Base-by-base conservation (phyloP, 345 rosid genomes). In the Eucalyptus pauciflora region DNA sequence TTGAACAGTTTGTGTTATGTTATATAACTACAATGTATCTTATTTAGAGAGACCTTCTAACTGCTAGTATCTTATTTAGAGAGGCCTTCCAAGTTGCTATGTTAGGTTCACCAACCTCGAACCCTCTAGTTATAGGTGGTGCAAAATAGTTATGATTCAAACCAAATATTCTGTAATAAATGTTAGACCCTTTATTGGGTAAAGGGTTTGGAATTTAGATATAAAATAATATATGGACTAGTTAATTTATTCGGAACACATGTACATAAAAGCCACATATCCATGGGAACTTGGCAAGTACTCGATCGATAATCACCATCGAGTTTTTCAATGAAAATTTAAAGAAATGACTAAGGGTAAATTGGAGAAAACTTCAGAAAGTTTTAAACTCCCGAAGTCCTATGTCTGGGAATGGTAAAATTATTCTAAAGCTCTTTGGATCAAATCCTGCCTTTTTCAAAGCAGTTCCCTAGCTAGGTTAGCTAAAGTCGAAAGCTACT, bases 161-260 rank as follows among this genome's bases (percentile, higher is more conserved):
- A 33, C 0, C 0, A 0, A 33, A 18, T 69, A 3, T 69, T 3
- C 0, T 0, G 0, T 69, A 33, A 33, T 2, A 69, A 15, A 16
- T n/a, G 0, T n/a, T n/a, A 10, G 13, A 16, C 0, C 12, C 1
- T 18, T 69, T 33, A 33, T 3, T 1, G 3, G 43, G 6, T 4
- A 31, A 8, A 17, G 4, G 18, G 10, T 0, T 33, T 33, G 13
- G 12, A 33, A 3, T 69, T 17, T 17, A 69, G 7, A 17, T 5
- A 1, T 33, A 69, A 69, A 31, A 69, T 4, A 2, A 31, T 4
- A 69, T 4, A 31, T 5, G 22, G 43, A 67, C 0, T 16, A 31
- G 0, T 31, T 31, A 16, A 4, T 37, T 16, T 5, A 56, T 56
- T 16, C 0, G 6, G 43, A 67, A 16, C 79, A 67, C 5, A 0